These are phyloP conservation scores for Mycosphaerelloides madeirae DNA, from an alignment of 2,329 filamentous ascomycete species.

Conservation along the genomic window DNA sequence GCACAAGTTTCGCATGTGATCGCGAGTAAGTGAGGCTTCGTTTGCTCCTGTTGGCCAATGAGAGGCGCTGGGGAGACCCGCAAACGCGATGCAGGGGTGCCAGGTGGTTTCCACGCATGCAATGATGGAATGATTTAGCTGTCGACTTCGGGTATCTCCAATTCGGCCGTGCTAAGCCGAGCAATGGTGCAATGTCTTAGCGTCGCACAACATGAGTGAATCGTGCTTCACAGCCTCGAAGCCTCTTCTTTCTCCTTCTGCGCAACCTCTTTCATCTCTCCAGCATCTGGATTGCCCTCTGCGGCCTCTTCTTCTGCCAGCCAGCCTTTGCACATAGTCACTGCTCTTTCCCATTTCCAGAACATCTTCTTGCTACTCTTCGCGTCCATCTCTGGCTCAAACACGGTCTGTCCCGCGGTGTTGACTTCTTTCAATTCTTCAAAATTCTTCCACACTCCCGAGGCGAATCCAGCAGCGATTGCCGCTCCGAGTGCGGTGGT, in stretches of 20 bases:
- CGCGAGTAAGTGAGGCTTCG: too few relatives aligned
- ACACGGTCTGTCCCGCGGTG: conserved; percentile 62
- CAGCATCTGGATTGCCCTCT: conserved; percentile 9
- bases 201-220: not conserved
- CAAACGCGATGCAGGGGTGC: too few relatives aligned
- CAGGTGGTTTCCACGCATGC: too few relatives aligned
- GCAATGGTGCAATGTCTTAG: not conserved
- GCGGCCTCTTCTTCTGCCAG: conserved; percentile 18
- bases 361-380: conserved; percentile 59
- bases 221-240: conserved; percentile 11
- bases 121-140: too few relatives aligned
- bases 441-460: conserved; percentile 71
- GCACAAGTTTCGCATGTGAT: not conserved
- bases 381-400: conserved; percentile 59
- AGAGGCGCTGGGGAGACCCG: too few relatives aligned
- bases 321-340: conserved; percentile 76
- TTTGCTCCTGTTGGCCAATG: too few relatives aligned
- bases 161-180: too few relatives aligned
- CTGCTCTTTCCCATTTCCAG: conserved; percentile 68
- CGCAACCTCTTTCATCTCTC: conserved; percentile 7
- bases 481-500: conserved; percentile 84
- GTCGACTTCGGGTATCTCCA: too few relatives aligned
- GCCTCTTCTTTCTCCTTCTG: conserved; percentile 14
- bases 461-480: conserved; percentile 79
- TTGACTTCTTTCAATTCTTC: conserved; percentile 71